Percentiles rank a stretch among this genome's conserved stretches.
Evolutionary conservation across 2,329 filamentous ascomycete species (phyloP).

Genomic region (Leptodontidium sp.): DNA sequence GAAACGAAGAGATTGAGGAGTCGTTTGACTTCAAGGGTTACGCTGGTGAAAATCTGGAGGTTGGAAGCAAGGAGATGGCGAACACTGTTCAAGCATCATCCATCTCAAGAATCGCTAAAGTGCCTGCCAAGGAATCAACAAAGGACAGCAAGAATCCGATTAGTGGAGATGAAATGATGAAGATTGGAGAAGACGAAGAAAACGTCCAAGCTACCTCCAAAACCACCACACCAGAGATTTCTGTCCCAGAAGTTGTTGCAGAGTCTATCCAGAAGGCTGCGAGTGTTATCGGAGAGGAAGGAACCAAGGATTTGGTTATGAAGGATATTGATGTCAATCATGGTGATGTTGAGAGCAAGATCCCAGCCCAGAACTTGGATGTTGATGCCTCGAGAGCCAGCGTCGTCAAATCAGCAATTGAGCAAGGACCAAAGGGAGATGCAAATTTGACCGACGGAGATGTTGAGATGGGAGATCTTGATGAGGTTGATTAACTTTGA

Average conservation of each 20-base stretch:
- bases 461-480: neutral
- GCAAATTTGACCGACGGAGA: neutral
- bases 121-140: neutral
- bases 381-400: neutral
- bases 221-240: neutral
- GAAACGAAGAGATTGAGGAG: neutral
- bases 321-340: neutral
- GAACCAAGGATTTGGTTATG: neutral
- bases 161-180: neutral
- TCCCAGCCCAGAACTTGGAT: neutral
- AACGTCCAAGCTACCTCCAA: neutral
- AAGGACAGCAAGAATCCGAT: neutral
- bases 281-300: neutral
- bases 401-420: neutral
- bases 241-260: too few species aligned
- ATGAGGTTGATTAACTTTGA: constrained; percentile 8
- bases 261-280: too few species aligned
- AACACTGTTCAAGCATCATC: neutral
- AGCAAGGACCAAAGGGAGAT: neutral
- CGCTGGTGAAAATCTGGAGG: too few species aligned
- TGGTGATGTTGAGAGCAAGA: neutral
- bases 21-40: constrained; percentile 9
- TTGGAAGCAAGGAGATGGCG: neutral
- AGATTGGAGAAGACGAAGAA: neutral
- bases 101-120: neutral